Percentiles rank a stretch among this genome's conserved stretches.
phyloP scores from a whole-genome alignment of 139 green algal genomes.

The Haematococcus lacustris region DNA sequence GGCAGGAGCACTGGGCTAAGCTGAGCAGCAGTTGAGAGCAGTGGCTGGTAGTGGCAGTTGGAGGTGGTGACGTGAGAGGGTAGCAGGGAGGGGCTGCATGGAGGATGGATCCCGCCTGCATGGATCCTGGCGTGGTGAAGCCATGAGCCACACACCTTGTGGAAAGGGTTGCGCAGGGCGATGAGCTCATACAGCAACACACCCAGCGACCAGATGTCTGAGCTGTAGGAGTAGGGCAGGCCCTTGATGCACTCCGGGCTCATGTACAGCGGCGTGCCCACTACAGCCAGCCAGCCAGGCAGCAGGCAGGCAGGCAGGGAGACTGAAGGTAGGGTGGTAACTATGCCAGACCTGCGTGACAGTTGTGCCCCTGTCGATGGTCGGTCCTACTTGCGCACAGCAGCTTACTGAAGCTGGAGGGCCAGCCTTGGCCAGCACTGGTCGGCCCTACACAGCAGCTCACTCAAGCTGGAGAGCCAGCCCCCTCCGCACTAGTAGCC shows the following conservation, averaged over 20 bases:
- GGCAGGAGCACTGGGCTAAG: neutral
- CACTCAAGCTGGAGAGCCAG: too few species aligned
- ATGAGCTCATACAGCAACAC: slow-evolving; percentile 76
- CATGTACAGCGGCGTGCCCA: slow-evolving; percentile 76
- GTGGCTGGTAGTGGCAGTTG: neutral
- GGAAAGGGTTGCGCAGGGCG: slow-evolving; percentile 43
- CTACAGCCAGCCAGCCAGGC: slow-evolving; percentile 13
- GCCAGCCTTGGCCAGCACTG: too few species aligned
- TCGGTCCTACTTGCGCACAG: too few species aligned
- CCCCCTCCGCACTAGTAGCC: too few species aligned
- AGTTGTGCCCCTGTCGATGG: too few species aligned
- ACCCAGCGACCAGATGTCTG: slow-evolving; percentile 69
- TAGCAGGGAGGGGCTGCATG: neutral
- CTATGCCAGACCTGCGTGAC: too few species aligned
- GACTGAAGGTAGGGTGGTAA: too few species aligned
- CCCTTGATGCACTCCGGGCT: slow-evolving; percentile 64
- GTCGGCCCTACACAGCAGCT: too few species aligned
- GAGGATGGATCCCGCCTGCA: neutral
- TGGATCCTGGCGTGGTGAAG: neutral
- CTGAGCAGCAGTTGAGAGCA: neutral
- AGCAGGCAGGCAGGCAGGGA: too few species aligned
- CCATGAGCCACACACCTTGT: slow-evolving; percentile 26
- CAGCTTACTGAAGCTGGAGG: too few species aligned
- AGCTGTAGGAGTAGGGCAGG: slow-evolving; percentile 61
- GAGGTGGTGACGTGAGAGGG: neutral